These are phyloP conservation scores for Cornus suecica DNA, from an alignment of 148 eudicot species.

Conservation along the genomic window DNA sequence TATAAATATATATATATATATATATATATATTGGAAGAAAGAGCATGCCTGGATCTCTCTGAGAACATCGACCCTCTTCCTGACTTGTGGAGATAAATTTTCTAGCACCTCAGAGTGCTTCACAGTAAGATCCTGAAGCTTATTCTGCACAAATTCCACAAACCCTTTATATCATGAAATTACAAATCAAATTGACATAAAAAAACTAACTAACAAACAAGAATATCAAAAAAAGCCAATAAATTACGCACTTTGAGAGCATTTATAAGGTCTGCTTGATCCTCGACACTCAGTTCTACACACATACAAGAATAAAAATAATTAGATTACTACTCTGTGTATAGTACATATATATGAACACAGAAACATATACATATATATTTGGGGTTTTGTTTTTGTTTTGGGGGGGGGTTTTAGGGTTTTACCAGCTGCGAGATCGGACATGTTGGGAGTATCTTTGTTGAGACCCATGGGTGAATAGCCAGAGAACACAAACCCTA, in stretches of 20 bases:
- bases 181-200: not conserved
- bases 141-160: conserved; percentile 20
- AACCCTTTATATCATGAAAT: not conserved
- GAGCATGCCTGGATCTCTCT: conserved; percentile 37
- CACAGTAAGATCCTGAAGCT: conserved; percentile 34
- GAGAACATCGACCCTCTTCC: conserved; percentile 32
- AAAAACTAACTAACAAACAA: not conserved
- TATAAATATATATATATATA: not conserved
- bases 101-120: conserved; percentile 33
- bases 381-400: too few species aligned
- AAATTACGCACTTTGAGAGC: conserved; percentile 27
- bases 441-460: too few species aligned
- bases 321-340: not conserved
- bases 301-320: conserved; percentile 1
- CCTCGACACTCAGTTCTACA: conserved; percentile 33
- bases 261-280: conserved; percentile 30
- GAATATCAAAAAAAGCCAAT: not conserved
- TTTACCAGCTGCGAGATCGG: too few species aligned
- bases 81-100: conserved; percentile 24
- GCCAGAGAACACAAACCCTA: too few species aligned
- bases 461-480: too few species aligned
- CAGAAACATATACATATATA: too few species aligned
- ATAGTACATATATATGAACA: too few species aligned
- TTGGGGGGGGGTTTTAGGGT: too few species aligned
- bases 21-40: not conserved